Conservation (phyloP, 306 rosid species). For the Spatholobus suberectus region DNA sequence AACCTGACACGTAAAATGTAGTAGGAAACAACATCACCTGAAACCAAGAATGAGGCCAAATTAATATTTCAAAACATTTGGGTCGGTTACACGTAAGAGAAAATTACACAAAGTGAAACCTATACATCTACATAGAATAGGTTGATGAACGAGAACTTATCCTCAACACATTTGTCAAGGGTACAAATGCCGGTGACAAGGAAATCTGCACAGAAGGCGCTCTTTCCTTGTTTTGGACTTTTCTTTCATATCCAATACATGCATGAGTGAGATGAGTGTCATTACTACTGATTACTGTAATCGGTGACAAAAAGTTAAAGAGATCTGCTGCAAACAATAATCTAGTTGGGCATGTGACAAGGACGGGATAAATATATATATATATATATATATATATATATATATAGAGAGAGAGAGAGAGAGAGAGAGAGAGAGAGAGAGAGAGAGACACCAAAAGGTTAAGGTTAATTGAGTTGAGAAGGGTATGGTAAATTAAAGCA, state of each 20-base stretch:
- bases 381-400: too few species aligned
- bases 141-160: slow-evolving; percentile 26
- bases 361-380: too few species aligned
- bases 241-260: slow-evolving; percentile 22
- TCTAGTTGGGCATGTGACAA: background rate
- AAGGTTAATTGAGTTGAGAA: too few species aligned
- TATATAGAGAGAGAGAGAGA: too few species aligned
- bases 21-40: slow-evolving; percentile 9
- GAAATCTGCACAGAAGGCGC: slow-evolving; percentile 1
- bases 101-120: slow-evolving; percentile 26
- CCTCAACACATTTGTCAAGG: slow-evolving; percentile 24
- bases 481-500: background rate
- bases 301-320: background rate
- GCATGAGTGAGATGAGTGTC: slow-evolving; percentile 11
- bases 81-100: slow-evolving; percentile 14
- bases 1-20: slow-evolving; percentile 20
- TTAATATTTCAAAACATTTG: slow-evolving; percentile 1
- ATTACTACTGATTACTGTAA: background rate
- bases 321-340: background rate
- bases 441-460: too few species aligned
- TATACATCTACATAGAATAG: slow-evolving; percentile 27
- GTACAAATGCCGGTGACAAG: slow-evolving; percentile 27
- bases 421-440: too few species aligned
- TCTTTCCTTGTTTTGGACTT: slow-evolving; percentile 30
- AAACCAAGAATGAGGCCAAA: background rate